Conservation (phyloP, 2,329 filamentous ascomycete species). For the Pseudopyrenochaeta lycopersici region DNA sequence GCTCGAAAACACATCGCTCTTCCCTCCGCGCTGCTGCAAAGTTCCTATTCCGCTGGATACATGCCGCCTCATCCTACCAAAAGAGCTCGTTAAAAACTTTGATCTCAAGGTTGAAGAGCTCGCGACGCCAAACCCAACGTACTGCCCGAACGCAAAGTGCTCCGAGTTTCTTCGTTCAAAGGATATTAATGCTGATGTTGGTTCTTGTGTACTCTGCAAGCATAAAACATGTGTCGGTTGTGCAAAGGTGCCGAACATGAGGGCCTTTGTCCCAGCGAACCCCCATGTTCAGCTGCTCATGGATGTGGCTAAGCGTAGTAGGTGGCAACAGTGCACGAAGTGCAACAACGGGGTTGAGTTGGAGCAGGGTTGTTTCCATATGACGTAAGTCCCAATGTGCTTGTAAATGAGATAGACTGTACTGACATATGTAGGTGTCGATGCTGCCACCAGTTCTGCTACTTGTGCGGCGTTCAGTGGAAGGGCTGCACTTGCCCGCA, state of each 20-base stretch:
- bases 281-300: slow-evolving; percentile 19
- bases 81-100: slow-evolving; percentile 14
- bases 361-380: slow-evolving; percentile 22
- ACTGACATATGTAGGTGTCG: slow-evolving; percentile 6
- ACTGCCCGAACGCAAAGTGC: slow-evolving; percentile 21
- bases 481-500: slow-evolving; percentile 18
- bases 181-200: slow-evolving; percentile 14
- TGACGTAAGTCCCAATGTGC: slow-evolving; percentile 6
- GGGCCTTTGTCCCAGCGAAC: slow-evolving; percentile 22
- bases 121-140: slow-evolving; percentile 23
- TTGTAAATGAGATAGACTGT: neutral
- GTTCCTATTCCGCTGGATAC: slow-evolving; percentile 20
- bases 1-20: slow-evolving; percentile 22
- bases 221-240: slow-evolving; percentile 17
- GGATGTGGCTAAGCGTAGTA: slow-evolving; percentile 20
- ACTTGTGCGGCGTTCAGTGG: slow-evolving; percentile 26
- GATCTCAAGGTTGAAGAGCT: slow-evolving; percentile 27
- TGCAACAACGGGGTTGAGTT: slow-evolving; percentile 31
- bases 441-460: slow-evolving; percentile 27
- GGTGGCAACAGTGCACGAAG: slow-evolving; percentile 26
- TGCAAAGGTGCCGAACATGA: slow-evolving; percentile 19
- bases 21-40: slow-evolving; percentile 34
- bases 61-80: slow-evolving; percentile 13
- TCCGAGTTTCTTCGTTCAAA: slow-evolving; percentile 17
- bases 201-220: slow-evolving; percentile 17